Evolutionary conservation across 1,284 basidiomycete genomes (phyloP), one percentile per base, ranked within the genome.

Genomic region (Ceratobasidium papillatum): DNA sequence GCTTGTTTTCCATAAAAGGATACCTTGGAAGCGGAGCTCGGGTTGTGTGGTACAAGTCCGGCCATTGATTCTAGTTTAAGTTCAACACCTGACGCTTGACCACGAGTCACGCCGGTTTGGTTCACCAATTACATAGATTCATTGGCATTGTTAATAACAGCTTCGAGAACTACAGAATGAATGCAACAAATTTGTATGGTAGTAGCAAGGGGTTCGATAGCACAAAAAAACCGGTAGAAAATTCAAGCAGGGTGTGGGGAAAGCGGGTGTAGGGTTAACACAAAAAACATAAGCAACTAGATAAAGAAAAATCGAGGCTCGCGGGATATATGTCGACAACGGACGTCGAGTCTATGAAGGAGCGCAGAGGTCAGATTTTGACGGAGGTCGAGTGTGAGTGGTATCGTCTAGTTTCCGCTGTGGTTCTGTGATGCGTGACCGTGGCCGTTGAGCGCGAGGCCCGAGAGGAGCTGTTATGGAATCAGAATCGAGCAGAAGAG

Each of bases 181-280:
- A 36, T 73, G 69, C 69, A 73, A 73, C 69, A 73, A 73, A 73
- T 51, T 73, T 73, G 69, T 73, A 72, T 47, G 54, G 49, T 73
- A 73, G 69, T 25, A 54, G 19, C 27, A 34, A 52, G 12, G 1
- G 38, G 5, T 3, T 32, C 64, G 64, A 68, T 41, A 52, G 25
- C 49, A 38, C 27, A 68, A 68, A 19, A 54, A 11, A 34, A 30
- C 25, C 41, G 34, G 45, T n/a, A 47, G 19, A 61, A n/a, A 14
- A 11, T 66, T 49, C 45, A 54, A 56, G 47, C 38, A 51, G 19
- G 49, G 38, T 7, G 22, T 43, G n/a, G 34, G 11, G 54, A 30
- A 30, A 30, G 25, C 12, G 54, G 32, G 54, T 34, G 38, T 41
- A 36, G 22, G n/a, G 27, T 25, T 22, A 41, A 62, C 30, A n/a